Percentiles rank a stretch among this genome's conserved stretches.
Conservation (phyloP, 2,329 filamentous ascomycete species). For the Onygena corvina region DNA sequence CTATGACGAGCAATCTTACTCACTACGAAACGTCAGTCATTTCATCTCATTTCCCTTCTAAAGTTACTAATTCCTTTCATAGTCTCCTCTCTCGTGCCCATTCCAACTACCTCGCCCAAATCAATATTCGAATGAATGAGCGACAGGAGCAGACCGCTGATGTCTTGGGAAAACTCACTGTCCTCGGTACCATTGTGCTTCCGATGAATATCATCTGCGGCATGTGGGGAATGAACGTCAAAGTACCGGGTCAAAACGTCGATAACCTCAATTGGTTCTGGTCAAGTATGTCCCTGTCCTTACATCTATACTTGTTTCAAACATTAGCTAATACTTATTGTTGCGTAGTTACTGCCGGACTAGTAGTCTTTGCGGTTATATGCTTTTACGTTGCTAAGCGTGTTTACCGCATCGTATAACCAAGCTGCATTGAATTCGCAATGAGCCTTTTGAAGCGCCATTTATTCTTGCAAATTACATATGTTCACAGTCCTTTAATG, state of each 20-base stretch:
- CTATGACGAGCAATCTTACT: slow-evolving; percentile 90
- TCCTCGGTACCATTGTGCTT: slow-evolving; percentile 89
- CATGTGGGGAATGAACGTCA: slow-evolving; percentile 97
- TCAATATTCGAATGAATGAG: slow-evolving; percentile 98
- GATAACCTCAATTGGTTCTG: slow-evolving; percentile 70
- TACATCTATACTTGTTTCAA: not conserved
- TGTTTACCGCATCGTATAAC: slow-evolving; percentile 57
- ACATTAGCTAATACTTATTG: slow-evolving; percentile 17
- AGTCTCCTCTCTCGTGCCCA: slow-evolving; percentile 85
- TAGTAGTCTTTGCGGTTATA: slow-evolving; percentile 64
- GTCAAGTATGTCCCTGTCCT: slow-evolving; percentile 33
- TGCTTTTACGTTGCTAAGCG: slow-evolving; percentile 76
- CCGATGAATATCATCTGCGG: slow-evolving; percentile 99
- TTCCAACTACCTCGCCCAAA: slow-evolving; percentile 95
- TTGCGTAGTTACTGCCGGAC: slow-evolving; percentile 51
- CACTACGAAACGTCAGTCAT: slow-evolving; percentile 76
- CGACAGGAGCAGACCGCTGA: slow-evolving; percentile 91
- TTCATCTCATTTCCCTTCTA: slow-evolving; percentile 9
- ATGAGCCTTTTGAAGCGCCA: too few species aligned
- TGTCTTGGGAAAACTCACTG: slow-evolving; percentile 85
- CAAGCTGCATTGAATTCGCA: not conserved
- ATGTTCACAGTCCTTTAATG: too few species aligned
- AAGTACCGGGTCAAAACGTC: slow-evolving; percentile 80
- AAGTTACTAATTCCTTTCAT: not conserved
- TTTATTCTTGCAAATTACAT: too few species aligned